phyloP scores from a whole-genome alignment of 768 basidiomycete genomes.

The Termitomyces sp. region DNA sequence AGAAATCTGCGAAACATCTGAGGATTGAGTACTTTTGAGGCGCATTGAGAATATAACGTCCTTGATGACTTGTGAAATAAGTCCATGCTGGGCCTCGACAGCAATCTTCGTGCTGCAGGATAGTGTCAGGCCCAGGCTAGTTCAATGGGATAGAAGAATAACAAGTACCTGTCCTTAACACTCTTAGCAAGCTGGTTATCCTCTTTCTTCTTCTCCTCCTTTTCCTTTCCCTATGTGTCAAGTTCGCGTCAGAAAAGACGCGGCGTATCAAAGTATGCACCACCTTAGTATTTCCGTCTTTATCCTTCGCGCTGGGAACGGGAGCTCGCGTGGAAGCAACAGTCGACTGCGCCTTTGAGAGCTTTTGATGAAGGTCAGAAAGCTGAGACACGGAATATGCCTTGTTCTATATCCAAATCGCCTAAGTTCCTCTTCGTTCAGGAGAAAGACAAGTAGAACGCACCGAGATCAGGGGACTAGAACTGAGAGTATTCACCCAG shows the following conservation, averaged over 20 bases:
- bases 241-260: background rate
- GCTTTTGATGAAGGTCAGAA: constrained; percentile 84
- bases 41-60: constrained; percentile 81
- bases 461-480: constrained; percentile 89
- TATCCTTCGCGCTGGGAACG: constrained; percentile 49
- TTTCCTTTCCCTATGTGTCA: constrained; percentile 34
- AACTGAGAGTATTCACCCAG: constrained; percentile 96
- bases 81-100: constrained; percentile 87
- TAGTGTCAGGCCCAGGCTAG: background rate
- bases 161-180: constrained; percentile 79
- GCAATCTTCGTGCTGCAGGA: constrained; percentile 74
- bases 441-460: constrained; percentile 1
- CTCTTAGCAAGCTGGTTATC: constrained; percentile 83
- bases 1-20: constrained; percentile 22
- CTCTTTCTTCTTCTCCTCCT: constrained; percentile 79
- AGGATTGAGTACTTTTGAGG: constrained; percentile 22
- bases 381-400: constrained; percentile 92
- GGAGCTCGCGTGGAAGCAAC: constrained; percentile 55
- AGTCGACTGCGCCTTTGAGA: constrained; percentile 60
- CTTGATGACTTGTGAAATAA: constrained; percentile 91
- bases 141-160: background rate
- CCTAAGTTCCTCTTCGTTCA: background rate
- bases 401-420: constrained; percentile 61
- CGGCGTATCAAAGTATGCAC: background rate
- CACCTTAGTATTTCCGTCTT: constrained; percentile 44